Base-by-base conservation (phyloP, 2,329 filamentous ascomycete genomes). In the Lecanoromycetidae sp. region DNA sequence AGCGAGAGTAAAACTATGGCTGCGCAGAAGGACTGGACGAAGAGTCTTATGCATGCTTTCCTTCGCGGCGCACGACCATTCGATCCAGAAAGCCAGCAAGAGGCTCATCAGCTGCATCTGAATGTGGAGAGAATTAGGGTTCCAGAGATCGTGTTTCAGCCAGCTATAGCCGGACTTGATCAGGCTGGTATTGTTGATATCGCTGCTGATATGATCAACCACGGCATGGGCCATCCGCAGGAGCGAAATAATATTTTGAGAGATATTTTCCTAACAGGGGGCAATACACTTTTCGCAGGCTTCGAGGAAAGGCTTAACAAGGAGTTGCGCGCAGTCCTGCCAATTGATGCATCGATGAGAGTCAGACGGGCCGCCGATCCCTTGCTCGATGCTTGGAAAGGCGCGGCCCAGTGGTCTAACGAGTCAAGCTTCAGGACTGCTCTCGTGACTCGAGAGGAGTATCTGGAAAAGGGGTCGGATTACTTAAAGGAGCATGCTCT, bases 121-220 rank as follows among this genome's bases (percentile, higher is more conserved):
- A 98, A 98, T 63, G 87, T 98, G 45, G 88, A 96, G 70, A 82
- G 90, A 47, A 94, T 96, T 63, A 83, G 88, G 42, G 87, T 94
- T 2, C 88, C 88, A 3, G 90, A 96, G 67, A 82, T 95, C 7
- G 76, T 94, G 15, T 95, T 95, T 69, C 86, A 93, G 60, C 90
- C 88, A 0, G 81, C 82, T 13, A 94, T 96, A 59, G 88, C 88
- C 0, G 88, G 88, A 5, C 69, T 95, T 38, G 88, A 96, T 63
- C 91, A 98, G 67, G 87, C 90, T 1, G 91, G 91, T 23, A 77
- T 98, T 42, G 75, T 94, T 15, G 91, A 98, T 63, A 93, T 96
- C 49, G 84, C 85, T 0, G 82, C 87, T 13, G 87, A 93, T 58
- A 91, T 98, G 53, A 71, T 96, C 20, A 87, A 77, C 37, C 85